phyloP scores from a whole-genome alignment of 164 flowering plant species.

The Annona cherimola region DNA sequence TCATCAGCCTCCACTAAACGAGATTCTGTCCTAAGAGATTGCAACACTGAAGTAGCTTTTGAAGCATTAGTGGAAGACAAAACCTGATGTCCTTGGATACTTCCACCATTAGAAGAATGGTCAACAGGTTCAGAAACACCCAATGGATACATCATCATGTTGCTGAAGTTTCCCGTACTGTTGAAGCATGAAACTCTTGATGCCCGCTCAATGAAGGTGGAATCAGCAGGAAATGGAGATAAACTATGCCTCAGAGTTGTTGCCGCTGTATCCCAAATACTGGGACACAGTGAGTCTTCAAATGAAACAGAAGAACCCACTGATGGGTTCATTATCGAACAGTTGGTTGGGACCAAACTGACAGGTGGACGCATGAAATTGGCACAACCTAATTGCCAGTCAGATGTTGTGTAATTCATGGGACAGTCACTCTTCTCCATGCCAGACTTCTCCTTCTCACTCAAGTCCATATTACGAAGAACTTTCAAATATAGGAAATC shows the following conservation, averaged over 20 bases:
- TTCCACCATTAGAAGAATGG: conserved; percentile 32
- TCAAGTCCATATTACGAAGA: conserved; percentile 39
- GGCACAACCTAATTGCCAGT: conserved; percentile 48
- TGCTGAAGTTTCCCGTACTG: conserved; percentile 55
- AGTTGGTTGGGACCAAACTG: conserved; percentile 32
- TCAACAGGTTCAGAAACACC: conserved; percentile 32
- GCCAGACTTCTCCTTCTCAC: conserved; percentile 40
- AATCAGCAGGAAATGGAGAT: conserved; percentile 75
- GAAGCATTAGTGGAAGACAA: conserved; percentile 16
- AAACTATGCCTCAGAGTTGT: conserved; percentile 59
- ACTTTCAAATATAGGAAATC: conserved; percentile 6
- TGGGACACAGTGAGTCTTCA: conserved; percentile 47
- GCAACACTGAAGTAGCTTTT: conserved; percentile 25
- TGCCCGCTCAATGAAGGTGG: conserved; percentile 89
- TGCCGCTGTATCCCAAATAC: conserved; percentile 33
- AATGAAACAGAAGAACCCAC: conserved; percentile 51
- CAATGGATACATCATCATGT: conserved; percentile 42
- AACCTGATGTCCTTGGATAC: conserved; percentile 35
- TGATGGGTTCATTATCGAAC: conserved; percentile 23
- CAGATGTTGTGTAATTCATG: conserved; percentile 32
- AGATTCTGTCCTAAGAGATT: conserved; percentile 33
- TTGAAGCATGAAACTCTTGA: conserved; percentile 72
- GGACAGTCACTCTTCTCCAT: conserved; percentile 37
- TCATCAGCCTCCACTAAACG: conserved; percentile 29
- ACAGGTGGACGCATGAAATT: conserved; percentile 29